Conservation (phyloP, 495 filamentous ascomycete genomes). For the Lindgomyces ingoldianus region DNA sequence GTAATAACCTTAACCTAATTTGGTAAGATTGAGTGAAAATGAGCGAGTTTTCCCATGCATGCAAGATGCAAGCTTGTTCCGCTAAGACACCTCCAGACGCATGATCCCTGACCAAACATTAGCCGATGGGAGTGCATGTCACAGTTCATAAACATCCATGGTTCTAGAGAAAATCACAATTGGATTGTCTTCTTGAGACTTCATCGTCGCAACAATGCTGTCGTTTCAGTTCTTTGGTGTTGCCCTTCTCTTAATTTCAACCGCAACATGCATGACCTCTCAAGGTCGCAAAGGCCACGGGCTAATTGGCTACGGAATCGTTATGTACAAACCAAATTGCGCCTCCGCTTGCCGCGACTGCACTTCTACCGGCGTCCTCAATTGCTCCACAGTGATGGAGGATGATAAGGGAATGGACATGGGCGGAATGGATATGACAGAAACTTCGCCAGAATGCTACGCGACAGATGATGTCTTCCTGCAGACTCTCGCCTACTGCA, state of each 20-base stretch:
- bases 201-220: neutral
- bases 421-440: neutral
- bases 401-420: neutral
- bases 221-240: neutral
- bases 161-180: neutral
- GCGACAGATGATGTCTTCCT: slow-evolving; percentile 8
- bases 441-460: slow-evolving; percentile 9
- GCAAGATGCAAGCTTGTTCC: neutral
- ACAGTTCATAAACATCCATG: neutral
- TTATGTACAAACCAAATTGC: slow-evolving; percentile 17
- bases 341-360: slow-evolving; percentile 9
- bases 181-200: neutral
- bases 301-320: slow-evolving; percentile 10
- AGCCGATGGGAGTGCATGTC: neutral
- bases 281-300: slow-evolving; percentile 3
- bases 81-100: too few relatives aligned
- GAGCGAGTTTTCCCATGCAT: neutral
- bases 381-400: slow-evolving; percentile 5
- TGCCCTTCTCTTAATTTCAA: slow-evolving; percentile 1
- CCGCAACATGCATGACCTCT: neutral
- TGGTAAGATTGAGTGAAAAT: neutral
- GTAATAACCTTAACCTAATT: neutral
- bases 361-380: neutral
- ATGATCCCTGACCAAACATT: neutral
- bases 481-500: slow-evolving; percentile 15